Base-by-base conservation (phyloP, 192 early-diverging fungal genomes). In the Linnemannia schmuckeri region DNA sequence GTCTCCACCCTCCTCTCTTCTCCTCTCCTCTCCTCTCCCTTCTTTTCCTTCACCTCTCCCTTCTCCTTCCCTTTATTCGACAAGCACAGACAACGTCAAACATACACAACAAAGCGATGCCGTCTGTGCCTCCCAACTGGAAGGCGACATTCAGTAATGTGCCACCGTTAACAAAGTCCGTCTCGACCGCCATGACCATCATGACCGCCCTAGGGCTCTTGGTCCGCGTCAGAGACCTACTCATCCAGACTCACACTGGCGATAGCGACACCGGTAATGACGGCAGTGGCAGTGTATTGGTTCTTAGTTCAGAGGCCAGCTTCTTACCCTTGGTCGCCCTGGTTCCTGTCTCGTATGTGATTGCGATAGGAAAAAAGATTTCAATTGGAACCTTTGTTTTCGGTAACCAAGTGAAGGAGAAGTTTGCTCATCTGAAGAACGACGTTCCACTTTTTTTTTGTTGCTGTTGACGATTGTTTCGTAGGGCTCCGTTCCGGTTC, bases 101-200 rank as follows among this genome's bases (percentile, higher is more conserved):
- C 55, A n/a, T 42, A 40, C 17, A 75, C 33, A 20, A 41, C 37
- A 41, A 27, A 72, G 30, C 24, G 52, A 76, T 76, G 81, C 68
- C 83, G n/a, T 78, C 79, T 42, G 70, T 52, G 30, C 38, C 75
- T 13, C 44, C 84, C 13, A 77, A 49, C 57, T 86, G 84, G 84
- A 63, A 72, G 57, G 55, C 84, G 24, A 77, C 80, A 44, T 42
- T 90, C 72, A 80, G 79, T 13, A 91, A 89, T 79, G 89, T 91
- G 54, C 91, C 91, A 33, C 74, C 89, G 18, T 71, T 90, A 24
- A 91, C 91, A 79, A 91, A 87, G 74, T 72, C 76, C 33, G 63
- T 91, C n/a, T 70, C 87, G 18, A 85, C 88, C 33, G 79, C 81
- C 22, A 76, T 89, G 63, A 72, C 90, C 5, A 41, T 87, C 38